A percentile compares a stretch with the other conserved stretches of the same genome.
Conservation (phyloP, 2,329 filamentous ascomycete species). For the Fusarium sp. region DNA sequence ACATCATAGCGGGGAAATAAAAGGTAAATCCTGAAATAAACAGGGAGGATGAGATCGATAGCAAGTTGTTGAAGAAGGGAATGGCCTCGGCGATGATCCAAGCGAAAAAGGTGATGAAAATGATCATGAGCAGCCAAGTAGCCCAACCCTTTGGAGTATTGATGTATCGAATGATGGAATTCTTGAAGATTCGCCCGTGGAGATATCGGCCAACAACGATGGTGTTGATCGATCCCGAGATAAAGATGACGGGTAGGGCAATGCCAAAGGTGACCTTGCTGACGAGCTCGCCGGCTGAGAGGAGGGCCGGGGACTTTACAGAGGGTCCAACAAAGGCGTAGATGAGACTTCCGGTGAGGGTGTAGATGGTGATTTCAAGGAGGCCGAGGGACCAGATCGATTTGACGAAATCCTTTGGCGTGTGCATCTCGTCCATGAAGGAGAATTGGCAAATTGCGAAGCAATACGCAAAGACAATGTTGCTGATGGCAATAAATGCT, state of each 20-base stretch:
- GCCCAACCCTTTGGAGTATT: not conserved
- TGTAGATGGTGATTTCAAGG: not conserved
- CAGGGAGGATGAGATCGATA: not conserved
- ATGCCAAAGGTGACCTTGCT: not conserved
- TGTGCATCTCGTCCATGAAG: not conserved
- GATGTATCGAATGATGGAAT: not conserved
- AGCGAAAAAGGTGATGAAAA: not conserved
- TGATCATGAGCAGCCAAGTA: not conserved
- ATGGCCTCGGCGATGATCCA: not conserved
- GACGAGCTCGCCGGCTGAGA: not conserved
- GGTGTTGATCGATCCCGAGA: not conserved
- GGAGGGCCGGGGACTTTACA: not conserved
- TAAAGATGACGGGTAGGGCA: not conserved
- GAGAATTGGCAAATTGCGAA: not conserved
- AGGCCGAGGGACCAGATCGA: not conserved
- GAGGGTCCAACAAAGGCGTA: not conserved
- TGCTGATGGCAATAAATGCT: not conserved
- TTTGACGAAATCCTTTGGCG: not conserved
- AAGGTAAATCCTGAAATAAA: not conserved
- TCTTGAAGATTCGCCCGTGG: not conserved
- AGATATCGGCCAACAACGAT: not conserved
- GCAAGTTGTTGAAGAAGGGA: not conserved
- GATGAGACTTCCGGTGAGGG: not conserved
- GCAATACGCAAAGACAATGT: not conserved
- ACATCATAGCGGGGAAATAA: not conserved